Evolutionary conservation across 345 rosid genomes (phyloP), one percentile per base, ranked within the genome.

Genomic region (Nephelium lappaceum): DNA sequence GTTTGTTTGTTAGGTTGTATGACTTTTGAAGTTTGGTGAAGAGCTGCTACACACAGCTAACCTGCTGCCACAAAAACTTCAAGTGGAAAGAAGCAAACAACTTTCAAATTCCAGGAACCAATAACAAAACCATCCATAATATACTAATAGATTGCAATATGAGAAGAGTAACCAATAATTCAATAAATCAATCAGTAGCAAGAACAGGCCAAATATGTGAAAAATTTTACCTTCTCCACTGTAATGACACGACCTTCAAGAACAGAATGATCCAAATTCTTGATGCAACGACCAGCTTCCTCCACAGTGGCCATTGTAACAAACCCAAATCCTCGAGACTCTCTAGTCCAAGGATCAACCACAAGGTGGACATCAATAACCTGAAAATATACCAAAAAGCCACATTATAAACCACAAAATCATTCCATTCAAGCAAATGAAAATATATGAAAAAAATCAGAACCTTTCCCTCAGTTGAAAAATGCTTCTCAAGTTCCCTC

Each of bases 11-110:
- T 86, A 73, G 87, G 94, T 85, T 88, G 95, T 81, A 12, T 81
- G 82, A 77, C 88, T 79, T 83, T 90, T 84, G 91, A 79, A 78
- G 85, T 85, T 89, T 79, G 99, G 75, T 80, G 96, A 91, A 86
- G 98, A 84, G 93, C 93, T 93, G 95, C 94, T 88, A 88, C 95
- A 87, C 88, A 91, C 95, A 93, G 97, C 95, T 91, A 88, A 90
- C 98, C 97, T 93, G 96, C 90, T 92, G 98, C 84, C 86, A 92
- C 88, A 91, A 76, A 91, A 91, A 84, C 94, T 91, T 88, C 89
- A 91, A 88, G 92, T 79, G 89, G 90, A 91, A 91, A 90, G 84
- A 90, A 81, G 89, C 89, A 88, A 93, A 90, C 89, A 86, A 81
- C 90, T 87, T 87, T 85, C 88, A 92, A 90, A 78, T 71, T 73